phyloP scores from a whole-genome alignment of 208 protist species.

The Acanthamoeba healyi region DNA sequence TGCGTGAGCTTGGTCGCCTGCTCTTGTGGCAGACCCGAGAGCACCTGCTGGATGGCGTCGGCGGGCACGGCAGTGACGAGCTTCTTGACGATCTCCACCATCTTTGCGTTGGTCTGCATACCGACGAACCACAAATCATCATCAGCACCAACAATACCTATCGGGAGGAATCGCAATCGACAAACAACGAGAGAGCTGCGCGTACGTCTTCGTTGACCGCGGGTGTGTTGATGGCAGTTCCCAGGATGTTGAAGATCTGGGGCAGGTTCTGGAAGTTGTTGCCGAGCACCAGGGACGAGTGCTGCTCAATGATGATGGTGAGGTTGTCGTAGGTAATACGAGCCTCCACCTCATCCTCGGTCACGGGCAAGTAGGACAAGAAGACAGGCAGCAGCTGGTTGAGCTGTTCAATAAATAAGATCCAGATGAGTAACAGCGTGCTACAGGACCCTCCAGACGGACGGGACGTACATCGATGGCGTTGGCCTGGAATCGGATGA shows the following conservation, averaged over 20 bases:
- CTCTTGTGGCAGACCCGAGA: not conserved
- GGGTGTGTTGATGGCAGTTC: not conserved
- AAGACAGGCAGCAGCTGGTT: slow-evolving; percentile 49
- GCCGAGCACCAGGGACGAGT: not conserved
- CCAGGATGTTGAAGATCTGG: slow-evolving; percentile 14
- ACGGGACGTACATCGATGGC: not conserved
- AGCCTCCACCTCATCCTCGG: slow-evolving; percentile 59
- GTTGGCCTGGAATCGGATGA: slow-evolving; percentile 49
- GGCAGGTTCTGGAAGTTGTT: slow-evolving; percentile 42
- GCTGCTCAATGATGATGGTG: slow-evolving; percentile 58
- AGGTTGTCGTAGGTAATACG: slow-evolving; percentile 35
- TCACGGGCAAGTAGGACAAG: slow-evolving; percentile 71
- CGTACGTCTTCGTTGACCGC: not conserved
- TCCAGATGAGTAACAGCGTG: not conserved
- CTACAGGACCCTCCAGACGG: no score
- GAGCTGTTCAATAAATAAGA: not conserved
- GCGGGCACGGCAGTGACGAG: not conserved
- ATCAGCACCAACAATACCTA: not conserved
- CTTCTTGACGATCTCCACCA: slow-evolving; percentile 36
- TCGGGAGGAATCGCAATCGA: not conserved
- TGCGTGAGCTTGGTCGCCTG: not conserved
- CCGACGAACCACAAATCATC: not conserved
- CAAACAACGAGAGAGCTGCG: not conserved
- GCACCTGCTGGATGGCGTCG: slow-evolving; percentile 5
- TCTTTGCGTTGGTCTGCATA: slow-evolving; percentile 25